These are phyloP conservation scores for Ormosia emarginata DNA, from an alignment of 306 rosid genomes.

Conservation along the genomic window DNA sequence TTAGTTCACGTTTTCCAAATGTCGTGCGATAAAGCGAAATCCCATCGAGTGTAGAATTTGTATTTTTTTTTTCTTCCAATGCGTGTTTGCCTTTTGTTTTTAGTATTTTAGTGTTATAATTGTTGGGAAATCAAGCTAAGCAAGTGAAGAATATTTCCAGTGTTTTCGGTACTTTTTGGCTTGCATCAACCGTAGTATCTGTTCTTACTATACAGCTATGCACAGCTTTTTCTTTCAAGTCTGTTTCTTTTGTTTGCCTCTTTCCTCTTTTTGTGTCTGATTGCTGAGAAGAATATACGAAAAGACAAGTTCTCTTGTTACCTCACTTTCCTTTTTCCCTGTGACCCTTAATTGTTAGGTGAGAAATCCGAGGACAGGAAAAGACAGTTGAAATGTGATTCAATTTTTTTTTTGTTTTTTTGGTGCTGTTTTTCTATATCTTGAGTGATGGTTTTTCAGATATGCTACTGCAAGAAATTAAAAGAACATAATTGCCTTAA, in stretches of 20 bases:
- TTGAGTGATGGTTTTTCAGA: not conserved
- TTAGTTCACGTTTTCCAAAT: not conserved
- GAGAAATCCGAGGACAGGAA: constrained; percentile 30
- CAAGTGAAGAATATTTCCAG: not conserved
- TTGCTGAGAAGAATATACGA: constrained; percentile 14
- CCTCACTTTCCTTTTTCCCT: not conserved
- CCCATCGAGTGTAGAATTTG: not conserved
- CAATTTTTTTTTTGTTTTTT: not conserved
- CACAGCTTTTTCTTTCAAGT: not conserved
- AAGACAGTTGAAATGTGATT: constrained; percentile 5
- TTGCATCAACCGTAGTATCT: not conserved
- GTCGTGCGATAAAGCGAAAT: not conserved
- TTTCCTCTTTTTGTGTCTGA: not conserved
- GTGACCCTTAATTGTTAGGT: constrained; percentile 15
- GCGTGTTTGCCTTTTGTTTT: not conserved
- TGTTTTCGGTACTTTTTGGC: not conserved
- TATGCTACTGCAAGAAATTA: not conserved
- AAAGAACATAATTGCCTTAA: not conserved
- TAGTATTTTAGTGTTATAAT: not conserved
- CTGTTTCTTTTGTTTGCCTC: constrained; percentile 30
- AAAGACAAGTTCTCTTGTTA: constrained; percentile 32
- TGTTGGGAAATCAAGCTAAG: not conserved
- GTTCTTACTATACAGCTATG: constrained; percentile 23
- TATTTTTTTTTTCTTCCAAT: not conserved
- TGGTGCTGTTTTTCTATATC: not conserved